These are phyloP conservation scores for Podosphaera fusca DNA, from an alignment of 2,329 filamentous ascomycete species.

Conservation along the genomic window DNA sequence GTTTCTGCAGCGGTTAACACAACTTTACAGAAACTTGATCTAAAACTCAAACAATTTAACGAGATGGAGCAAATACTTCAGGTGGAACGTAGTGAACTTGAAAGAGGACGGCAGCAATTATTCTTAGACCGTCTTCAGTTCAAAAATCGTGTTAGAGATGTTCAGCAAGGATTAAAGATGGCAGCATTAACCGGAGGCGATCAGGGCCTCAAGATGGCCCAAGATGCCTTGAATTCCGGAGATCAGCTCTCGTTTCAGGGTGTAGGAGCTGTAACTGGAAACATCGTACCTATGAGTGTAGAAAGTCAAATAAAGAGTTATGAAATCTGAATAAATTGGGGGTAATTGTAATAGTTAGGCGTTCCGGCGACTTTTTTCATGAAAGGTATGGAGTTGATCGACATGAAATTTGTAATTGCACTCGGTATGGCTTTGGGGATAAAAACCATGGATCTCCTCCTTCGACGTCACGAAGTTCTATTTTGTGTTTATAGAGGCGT, in stretches of 20 bases:
- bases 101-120: conserved; percentile 74
- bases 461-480: neutral
- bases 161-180: conserved; percentile 49
- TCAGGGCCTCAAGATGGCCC: conserved; percentile 16
- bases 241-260: conserved; percentile 31
- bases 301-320: conserved; percentile 28
- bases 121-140: conserved; percentile 83
- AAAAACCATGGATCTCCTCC: conserved; percentile 4
- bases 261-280: conserved; percentile 18
- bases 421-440: conserved; percentile 2
- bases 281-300: conserved; percentile 30
- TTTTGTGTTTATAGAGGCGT: neutral
- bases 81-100: conserved; percentile 77
- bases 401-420: neutral
- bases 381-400: neutral
- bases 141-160: conserved; percentile 64
- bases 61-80: conserved; percentile 87
- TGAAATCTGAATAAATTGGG: conserved; percentile 11
- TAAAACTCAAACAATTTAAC: conserved; percentile 88
- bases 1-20: conserved; percentile 83
- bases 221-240: conserved; percentile 13
- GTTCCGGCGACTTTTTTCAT: conserved; percentile 9
- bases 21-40: conserved; percentile 81
- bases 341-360: conserved; percentile 5
- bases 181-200: conserved; percentile 19